A percentile compares a stretch with the other conserved stretches of the same genome.
phyloP scores from a whole-genome alignment of 805 yeast species.

The Saturnispora serradocipensis region DNA sequence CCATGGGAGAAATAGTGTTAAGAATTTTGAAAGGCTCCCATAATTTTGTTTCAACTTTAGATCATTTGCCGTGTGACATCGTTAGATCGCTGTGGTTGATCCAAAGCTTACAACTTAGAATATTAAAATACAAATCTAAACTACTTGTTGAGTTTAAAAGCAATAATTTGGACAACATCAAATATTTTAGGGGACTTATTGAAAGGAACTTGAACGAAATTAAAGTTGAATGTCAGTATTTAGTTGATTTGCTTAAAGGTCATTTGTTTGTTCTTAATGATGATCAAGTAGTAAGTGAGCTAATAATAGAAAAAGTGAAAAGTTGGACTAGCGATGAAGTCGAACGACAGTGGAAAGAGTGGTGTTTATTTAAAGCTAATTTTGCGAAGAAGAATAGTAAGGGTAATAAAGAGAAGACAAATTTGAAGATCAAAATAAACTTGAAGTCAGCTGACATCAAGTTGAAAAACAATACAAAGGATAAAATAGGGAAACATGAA shows the following conservation, averaged over 20 bases:
- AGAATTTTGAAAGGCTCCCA: constrained; percentile 19
- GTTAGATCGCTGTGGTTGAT: constrained; percentile 30
- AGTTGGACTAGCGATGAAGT: constrained; percentile 15
- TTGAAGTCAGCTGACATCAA: background rate
- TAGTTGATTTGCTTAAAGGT: constrained; percentile 13
- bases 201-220: constrained; percentile 20
- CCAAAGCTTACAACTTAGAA: constrained; percentile 25
- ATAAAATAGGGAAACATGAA: background rate
- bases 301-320: constrained; percentile 6
- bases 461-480: background rate
- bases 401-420: background rate
- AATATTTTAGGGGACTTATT: constrained; percentile 3
- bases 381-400: constrained; percentile 4
- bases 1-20: background rate
- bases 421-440: background rate
- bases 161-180: constrained; percentile 3
- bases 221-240: constrained; percentile 20
- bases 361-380: constrained; percentile 20
- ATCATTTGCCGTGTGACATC: constrained; percentile 32
- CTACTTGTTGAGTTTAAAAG: constrained; percentile 6
- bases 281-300: constrained; percentile 13
- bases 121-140: constrained; percentile 13
- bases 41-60: constrained; percentile 30
- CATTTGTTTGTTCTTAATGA: constrained; percentile 20
- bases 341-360: constrained; percentile 15